Evolutionary conservation across 331 rosid species (phyloP).

Genomic region (Dryas integrifolia): DNA sequence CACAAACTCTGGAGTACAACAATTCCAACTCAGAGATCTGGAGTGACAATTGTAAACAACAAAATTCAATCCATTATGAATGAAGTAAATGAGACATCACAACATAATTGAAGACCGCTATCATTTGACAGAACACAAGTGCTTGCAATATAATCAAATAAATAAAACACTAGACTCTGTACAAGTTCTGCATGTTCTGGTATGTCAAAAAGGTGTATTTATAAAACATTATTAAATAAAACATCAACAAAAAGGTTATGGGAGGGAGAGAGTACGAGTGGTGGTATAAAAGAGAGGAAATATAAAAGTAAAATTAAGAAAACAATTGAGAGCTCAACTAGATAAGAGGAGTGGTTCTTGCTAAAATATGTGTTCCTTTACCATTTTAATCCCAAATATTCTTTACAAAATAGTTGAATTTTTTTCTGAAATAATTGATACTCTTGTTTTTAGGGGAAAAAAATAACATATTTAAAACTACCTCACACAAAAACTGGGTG

Average conservation of each 20-base stretch:
- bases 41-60: slow-evolving; percentile 19
- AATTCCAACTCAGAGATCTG: slow-evolving; percentile 81
- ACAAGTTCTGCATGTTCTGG: background rate
- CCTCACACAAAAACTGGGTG: background rate
- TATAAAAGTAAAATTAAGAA: background rate
- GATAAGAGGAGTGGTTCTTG: background rate
- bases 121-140: background rate
- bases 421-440: too few relatives aligned
- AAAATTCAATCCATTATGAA: slow-evolving; percentile 29
- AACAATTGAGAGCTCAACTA: background rate
- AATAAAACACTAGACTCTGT: background rate
- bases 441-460: too few relatives aligned
- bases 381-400: too few relatives aligned
- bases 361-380: background rate
- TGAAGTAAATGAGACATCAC: slow-evolving; percentile 33
- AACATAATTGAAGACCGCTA: slow-evolving; percentile 3
- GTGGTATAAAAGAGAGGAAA: background rate
- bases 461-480: background rate
- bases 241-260: background rate
- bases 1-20: slow-evolving; percentile 59
- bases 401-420: too few relatives aligned
- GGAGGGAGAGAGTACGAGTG: background rate
- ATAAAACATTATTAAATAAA: background rate
- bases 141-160: background rate
- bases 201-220: background rate